Evolutionary conservation across 177 flowering plant species (phyloP).

Genomic region (Vitis hybrid): DNA sequence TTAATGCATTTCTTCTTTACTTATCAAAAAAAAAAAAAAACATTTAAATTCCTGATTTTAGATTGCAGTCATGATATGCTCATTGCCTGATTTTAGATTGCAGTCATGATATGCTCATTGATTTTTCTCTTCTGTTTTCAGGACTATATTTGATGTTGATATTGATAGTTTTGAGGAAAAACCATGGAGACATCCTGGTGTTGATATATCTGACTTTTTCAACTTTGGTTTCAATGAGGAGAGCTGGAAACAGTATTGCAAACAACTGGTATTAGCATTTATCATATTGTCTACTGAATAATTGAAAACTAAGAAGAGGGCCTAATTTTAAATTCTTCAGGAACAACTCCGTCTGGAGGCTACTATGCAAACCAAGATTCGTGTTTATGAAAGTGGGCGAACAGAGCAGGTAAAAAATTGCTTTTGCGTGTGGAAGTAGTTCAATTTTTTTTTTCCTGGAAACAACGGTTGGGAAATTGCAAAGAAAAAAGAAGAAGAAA

Average conservation of each 20-base stretch:
- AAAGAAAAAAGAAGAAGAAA: neutral
- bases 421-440: neutral
- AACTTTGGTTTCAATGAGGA: constrained; percentile 94
- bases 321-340: constrained; percentile 39
- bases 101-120: neutral
- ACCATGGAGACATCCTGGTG: constrained; percentile 84
- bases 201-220: constrained; percentile 82
- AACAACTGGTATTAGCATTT: constrained; percentile 62
- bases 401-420: constrained; percentile 73
- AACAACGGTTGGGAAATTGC: no score
- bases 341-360: constrained; percentile 88
- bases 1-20: no score
- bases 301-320: neutral
- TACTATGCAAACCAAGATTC: constrained; percentile 97
- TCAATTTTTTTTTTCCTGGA: neutral
- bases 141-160: constrained; percentile 97
- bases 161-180: constrained; percentile 64
- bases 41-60: no score
- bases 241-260: constrained; percentile 91
- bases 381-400: constrained; percentile 94
- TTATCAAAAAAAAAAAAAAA: no score
- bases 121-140: constrained; percentile 27
- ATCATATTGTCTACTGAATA: neutral
- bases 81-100: neutral
- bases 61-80: no score